Evolutionary conservation across 495 filamentous ascomycete species (phyloP).

Genomic region (Thermochaetoides thermophila): DNA sequence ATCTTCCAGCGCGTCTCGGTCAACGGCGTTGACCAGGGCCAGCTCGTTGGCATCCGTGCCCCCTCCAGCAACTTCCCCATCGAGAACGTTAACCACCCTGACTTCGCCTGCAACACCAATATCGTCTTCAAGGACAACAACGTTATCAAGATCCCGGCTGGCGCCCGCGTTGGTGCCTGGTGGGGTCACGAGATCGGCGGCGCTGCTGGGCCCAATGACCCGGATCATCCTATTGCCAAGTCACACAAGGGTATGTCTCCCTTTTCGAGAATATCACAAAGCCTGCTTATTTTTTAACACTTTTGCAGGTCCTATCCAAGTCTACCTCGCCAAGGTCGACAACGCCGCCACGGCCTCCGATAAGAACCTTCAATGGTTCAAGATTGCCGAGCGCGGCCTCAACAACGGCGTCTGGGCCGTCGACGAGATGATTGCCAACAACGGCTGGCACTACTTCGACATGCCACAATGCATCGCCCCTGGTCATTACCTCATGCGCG

Average conservation of each 20-base stretch:
- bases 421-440: conserved; percentile 15
- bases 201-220: conserved; percentile 25
- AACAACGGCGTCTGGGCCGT: conserved; percentile 18
- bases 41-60: conserved; percentile 36
- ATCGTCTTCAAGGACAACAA: conserved; percentile 23
- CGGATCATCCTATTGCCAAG: conserved; percentile 36
- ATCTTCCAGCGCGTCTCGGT: conserved; percentile 37
- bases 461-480: conserved; percentile 31
- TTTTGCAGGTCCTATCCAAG: conserved; percentile 27
- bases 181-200: conserved; percentile 38
- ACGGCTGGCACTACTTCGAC: conserved; percentile 32
- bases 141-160: conserved; percentile 32
- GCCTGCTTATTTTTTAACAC: background rate
- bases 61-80: conserved; percentile 30
- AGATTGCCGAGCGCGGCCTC: conserved; percentile 29
- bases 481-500: conserved; percentile 36
- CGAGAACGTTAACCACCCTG: conserved; percentile 22
- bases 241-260: conserved; percentile 26
- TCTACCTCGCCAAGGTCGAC: conserved; percentile 36
- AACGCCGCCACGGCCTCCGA: conserved; percentile 27
- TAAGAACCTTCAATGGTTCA: conserved; percentile 28
- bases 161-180: conserved; percentile 32
- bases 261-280: background rate
- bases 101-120: conserved; percentile 26
- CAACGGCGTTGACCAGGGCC: conserved; percentile 38